phyloP scores from a whole-genome alignment of 2,329 filamentous ascomycete species.

The Metarhizium rileyi region DNA sequence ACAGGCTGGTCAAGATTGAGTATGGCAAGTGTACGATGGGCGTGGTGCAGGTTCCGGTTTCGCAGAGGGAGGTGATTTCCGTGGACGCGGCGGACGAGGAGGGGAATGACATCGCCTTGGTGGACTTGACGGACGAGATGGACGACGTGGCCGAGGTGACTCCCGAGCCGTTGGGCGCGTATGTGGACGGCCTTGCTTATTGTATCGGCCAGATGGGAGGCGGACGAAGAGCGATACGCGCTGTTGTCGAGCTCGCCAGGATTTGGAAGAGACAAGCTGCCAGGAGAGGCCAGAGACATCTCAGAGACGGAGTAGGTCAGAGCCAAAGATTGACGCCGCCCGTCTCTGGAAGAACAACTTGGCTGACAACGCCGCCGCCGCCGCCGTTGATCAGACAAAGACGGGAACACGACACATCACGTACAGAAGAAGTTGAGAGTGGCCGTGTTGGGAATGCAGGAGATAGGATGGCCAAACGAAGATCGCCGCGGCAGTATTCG shows the following conservation, averaged over 20 bases:
- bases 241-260: conserved; percentile 3
- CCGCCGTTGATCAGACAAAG: neutral
- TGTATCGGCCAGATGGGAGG: conserved; percentile 21
- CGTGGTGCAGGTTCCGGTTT: neutral
- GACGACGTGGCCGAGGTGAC: neutral
- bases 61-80: neutral
- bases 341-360: neutral
- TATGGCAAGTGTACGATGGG: conserved; percentile 12
- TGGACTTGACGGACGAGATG: neutral
- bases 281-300: neutral
- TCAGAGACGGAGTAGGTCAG: neutral
- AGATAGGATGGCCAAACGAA: no score
- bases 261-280: neutral
- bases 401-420: neutral
- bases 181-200: conserved; percentile 21
- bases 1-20: conserved; percentile 17
- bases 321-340: neutral
- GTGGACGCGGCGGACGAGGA: neutral
- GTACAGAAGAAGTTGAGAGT: neutral
- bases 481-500: neutral
- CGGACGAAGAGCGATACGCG: neutral
- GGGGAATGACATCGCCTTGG: neutral
- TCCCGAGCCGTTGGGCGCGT: conserved; percentile 8
- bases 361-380: neutral
- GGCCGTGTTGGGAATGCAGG: neutral